phyloP scores from a whole-genome alignment of 78 protist species.

The Dictyostelium purpureum region DNA sequence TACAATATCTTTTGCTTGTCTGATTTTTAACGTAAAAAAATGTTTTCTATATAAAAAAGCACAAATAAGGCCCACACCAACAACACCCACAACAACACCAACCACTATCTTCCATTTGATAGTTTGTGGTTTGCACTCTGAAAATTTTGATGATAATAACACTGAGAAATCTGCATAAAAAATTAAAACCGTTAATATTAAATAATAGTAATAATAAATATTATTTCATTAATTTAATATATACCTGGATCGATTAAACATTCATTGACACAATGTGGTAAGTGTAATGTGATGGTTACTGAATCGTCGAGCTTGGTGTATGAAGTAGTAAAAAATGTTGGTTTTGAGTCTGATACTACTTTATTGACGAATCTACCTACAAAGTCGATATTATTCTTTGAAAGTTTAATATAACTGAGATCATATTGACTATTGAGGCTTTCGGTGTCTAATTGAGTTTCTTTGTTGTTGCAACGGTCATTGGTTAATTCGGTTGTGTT shows the following conservation, averaged over 20 bases:
- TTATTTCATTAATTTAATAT: neutral
- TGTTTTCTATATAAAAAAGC: no score
- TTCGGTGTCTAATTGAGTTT: neutral
- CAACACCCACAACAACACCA: no score
- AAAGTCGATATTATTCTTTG: conserved; percentile 1
- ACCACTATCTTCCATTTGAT: no score
- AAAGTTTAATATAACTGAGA: conserved; percentile 11
- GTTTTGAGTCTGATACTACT: conserved; percentile 3
- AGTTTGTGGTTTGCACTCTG: no score
- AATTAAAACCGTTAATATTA: neutral
- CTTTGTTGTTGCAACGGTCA: neutral
- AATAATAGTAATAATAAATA: neutral
- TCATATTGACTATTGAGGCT: neutral
- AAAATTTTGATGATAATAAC: no score
- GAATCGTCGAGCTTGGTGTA: neutral
- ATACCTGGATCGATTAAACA: conserved; percentile 43
- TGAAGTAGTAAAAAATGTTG: neutral
- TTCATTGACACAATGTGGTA: neutral
- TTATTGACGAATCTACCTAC: conserved; percentile 21
- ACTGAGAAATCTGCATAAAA: no score
- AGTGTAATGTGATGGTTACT: neutral
- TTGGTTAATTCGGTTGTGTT: neutral
- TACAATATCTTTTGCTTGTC: no score
- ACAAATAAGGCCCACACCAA: no score
- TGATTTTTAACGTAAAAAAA: no score